phyloP scores from a whole-genome alignment of 148 eudicot genomes.

The Simmondsia chinensis region DNA sequence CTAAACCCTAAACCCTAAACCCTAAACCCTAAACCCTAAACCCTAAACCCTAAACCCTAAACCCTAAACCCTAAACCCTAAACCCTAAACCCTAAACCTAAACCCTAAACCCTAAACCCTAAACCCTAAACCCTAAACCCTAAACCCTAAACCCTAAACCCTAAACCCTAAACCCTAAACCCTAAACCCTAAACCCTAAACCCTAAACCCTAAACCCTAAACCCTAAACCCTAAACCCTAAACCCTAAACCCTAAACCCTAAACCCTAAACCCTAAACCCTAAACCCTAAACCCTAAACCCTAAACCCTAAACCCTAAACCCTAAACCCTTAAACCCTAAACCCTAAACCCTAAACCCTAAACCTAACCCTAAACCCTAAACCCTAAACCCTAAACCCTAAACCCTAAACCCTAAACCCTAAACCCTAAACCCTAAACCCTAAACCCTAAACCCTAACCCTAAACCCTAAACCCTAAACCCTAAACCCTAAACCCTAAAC shows the following conservation, averaged over 20 bases:
- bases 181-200: slow-evolving; percentile 15
- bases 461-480: slow-evolving; percentile 13
- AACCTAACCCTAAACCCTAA: slow-evolving; percentile 10
- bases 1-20: slow-evolving; percentile 16
- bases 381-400: slow-evolving; percentile 11
- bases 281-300: slow-evolving; percentile 15
- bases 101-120: slow-evolving; percentile 12
- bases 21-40: slow-evolving; percentile 18
- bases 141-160: slow-evolving; percentile 16
- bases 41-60: slow-evolving; percentile 15
- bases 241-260: slow-evolving; percentile 10
- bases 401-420: slow-evolving; percentile 10
- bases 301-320: slow-evolving; percentile 14
- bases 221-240: slow-evolving; percentile 16
- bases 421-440: slow-evolving; percentile 7
- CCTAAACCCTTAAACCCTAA: slow-evolving; percentile 10
- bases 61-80: slow-evolving; percentile 20
- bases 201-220: slow-evolving; percentile 17
- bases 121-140: slow-evolving; percentile 14
- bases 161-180: slow-evolving; percentile 11
- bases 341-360: not conserved
- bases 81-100: slow-evolving; percentile 8
- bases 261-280: slow-evolving; percentile 16
- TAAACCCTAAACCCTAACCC: slow-evolving; percentile 8
- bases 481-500: slow-evolving; percentile 18